Evolutionary conservation across 495 filamentous ascomycete genomes (phyloP), one percentile per base, ranked within the genome.

Genomic region (Staphylotrichum tortipilum): DNA sequence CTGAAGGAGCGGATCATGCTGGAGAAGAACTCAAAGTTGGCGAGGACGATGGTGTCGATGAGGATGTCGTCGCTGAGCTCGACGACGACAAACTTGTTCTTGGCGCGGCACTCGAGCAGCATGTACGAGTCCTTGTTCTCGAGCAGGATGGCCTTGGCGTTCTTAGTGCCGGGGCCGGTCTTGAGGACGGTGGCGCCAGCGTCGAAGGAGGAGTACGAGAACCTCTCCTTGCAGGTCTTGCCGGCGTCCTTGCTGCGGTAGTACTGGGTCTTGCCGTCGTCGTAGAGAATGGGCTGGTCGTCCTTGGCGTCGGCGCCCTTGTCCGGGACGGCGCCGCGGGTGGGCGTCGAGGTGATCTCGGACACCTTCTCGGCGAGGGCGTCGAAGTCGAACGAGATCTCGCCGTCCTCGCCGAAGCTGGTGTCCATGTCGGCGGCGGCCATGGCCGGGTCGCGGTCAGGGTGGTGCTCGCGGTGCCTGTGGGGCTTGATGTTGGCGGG

Each of bases 121-220:
- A 98, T 95, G 63, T 98, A 98, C 60, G 85, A 89, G 69, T 98
- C 92, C 71, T 96, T 96, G 67, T 95, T 95, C 68, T 98, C 92
- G 19, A 94, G 79, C 18, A 98, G 71, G 17, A 98, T 83, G 17
- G 89, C 81, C 29, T 86, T 92, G 17, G 89, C 76, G 40, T 88
- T 88, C 64, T 90, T 92, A 47, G 83, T 83, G 58, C 88, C 78
- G 1, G 77, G 72, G 57, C 94, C 95, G 6, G 87, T 88, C 74
- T 96, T 98, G 54, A 94, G 75, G 21, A 97, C 79, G 2, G 87
- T 95, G 12, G 91, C 92, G 18, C 91, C 92, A 52, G 91, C 94
- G 61, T 97, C 92, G 62, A 96, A 95, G 2, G 89, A 95, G 21
- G 92, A 88, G 69, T 94, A 98, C 44, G 95, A 96, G 68, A 94